phyloP scores from a whole-genome alignment of 1,284 basidiomycete species.

The Pseudozyma thailandica region DNA sequence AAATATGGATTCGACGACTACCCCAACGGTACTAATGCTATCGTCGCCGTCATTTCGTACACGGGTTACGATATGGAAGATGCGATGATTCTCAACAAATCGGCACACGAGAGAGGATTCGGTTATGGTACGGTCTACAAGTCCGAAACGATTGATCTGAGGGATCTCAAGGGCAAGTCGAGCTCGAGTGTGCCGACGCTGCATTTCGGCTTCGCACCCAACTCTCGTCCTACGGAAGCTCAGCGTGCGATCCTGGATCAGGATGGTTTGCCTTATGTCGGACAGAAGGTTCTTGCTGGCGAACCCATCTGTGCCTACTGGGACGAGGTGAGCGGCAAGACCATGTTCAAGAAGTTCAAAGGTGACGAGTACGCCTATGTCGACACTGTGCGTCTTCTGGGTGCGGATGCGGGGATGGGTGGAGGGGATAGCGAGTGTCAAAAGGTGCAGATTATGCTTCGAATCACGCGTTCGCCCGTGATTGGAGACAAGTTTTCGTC shows the following conservation, averaged over 20 bases:
- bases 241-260: slow-evolving; percentile 75
- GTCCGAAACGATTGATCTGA: slow-evolving; percentile 89
- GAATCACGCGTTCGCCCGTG: slow-evolving; percentile 93
- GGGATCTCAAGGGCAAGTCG: slow-evolving; percentile 73
- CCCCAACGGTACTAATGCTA: slow-evolving; percentile 97
- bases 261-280: slow-evolving; percentile 87
- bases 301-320: slow-evolving; percentile 81
- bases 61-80: slow-evolving; percentile 99
- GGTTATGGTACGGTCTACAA: slow-evolving; percentile 98
- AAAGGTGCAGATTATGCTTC: slow-evolving; percentile 91
- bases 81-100: slow-evolving; percentile 99
- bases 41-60: slow-evolving; percentile 99
- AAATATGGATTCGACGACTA: slow-evolving; percentile 99
- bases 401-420: slow-evolving; percentile 75
- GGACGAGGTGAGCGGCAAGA: slow-evolving; percentile 85
- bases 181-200: slow-evolving; percentile 69
- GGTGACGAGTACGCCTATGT: slow-evolving; percentile 92
- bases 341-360: slow-evolving; percentile 93
- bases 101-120: slow-evolving; percentile 96
- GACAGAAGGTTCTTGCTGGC: slow-evolving; percentile 78
- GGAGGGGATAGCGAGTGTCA: slow-evolving; percentile 84
- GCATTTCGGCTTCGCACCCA: slow-evolving; percentile 84
- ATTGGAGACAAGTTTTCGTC: slow-evolving; percentile 99
- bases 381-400: slow-evolving; percentile 90
- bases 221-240: slow-evolving; percentile 48